Evolutionary conservation across 2,329 filamentous ascomycete genomes (phyloP), one percentile per base, ranked within the genome.

Genomic region (Aspergillus tamarii): DNA sequence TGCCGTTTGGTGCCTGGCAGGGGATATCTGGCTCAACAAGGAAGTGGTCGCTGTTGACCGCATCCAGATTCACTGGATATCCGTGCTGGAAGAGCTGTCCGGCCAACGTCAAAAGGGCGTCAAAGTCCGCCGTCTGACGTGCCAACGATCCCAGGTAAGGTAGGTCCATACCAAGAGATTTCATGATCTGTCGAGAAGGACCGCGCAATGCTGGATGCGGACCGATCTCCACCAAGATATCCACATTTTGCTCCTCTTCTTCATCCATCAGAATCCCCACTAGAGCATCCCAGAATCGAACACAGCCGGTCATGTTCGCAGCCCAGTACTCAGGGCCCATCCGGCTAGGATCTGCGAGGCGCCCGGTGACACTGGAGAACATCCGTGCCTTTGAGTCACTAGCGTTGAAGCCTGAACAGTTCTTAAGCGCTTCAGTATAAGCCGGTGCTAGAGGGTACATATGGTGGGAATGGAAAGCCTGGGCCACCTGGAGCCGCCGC

Each of bases 131-230:
- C 23, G 46, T n/a, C 14, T 41, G 41, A 4, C 63, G 56, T 11
- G 41, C 36, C 23, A 65, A 39, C 7, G 54, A 43, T n/a, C 34
- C 60, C 9, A 57, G 34, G 16, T 62, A 62, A n/a, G 60, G 60
- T 12, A 57, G 21, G 2, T 55, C 43, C 16, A 58, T 16, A 14
- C 53, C 46, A 28, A 61, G 28, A 9, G 32, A 39, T 19, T 61
- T 50, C 14, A 64, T 16, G 11, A 50, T 63, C 46, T 58, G 53
- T 48, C 43, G 43, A 4, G 64, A 28, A 3, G 73, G 71, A 2
- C 72, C 65, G 23, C 65, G 65, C 9, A 75, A 60, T 2, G 72
- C 68, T 8, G 67, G 61, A 55, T 76, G 72, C 12, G 63, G 60
- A 11, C 63, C 63, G 14, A 64, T 28, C 32, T 64, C 63, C 9